Conservation (phyloP, 1,284 basidiomycete genomes). For the Fomitopsis betulina region DNA sequence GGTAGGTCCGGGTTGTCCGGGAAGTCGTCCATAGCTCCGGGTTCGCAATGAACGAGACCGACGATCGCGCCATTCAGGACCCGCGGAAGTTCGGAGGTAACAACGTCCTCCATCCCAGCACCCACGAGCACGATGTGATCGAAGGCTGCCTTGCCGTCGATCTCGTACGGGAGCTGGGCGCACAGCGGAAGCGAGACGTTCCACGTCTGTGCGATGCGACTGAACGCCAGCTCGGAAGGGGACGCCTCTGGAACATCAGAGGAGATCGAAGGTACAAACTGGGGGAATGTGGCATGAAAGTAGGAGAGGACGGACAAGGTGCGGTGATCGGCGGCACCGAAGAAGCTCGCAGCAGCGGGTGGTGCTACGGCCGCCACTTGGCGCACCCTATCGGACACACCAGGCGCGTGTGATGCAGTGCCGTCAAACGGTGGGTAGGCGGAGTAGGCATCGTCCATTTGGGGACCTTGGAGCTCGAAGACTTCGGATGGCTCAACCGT, state of each 20-base stretch:
- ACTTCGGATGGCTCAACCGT: constrained; percentile 62
- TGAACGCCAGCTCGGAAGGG: background rate
- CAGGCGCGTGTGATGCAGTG: background rate
- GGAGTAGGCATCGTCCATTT: background rate
- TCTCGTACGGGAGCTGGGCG: constrained; percentile 62
- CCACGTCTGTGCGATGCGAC: constrained; percentile 52
- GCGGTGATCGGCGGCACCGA: constrained; percentile 73
- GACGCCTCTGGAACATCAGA: constrained; percentile 12
- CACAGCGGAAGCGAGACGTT: constrained; percentile 66
- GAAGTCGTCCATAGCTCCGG: background rate
- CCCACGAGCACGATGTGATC: constrained; percentile 64
- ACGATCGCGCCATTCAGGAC: constrained; percentile 84
- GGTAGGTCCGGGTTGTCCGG: background rate
- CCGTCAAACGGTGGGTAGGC: background rate
- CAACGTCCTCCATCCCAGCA: constrained; percentile 72
- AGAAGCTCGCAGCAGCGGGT: constrained; percentile 36
- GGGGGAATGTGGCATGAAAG: constrained; percentile 62
- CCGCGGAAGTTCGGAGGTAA: constrained; percentile 55
- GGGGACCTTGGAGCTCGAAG: constrained; percentile 45
- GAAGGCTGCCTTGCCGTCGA: constrained; percentile 51
- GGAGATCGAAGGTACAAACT: constrained; percentile 1
- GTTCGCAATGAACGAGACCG: constrained; percentile 54
- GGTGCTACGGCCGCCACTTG: constrained; percentile 33
- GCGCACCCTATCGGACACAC: constrained; percentile 3
- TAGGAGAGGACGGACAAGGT: constrained; percentile 76